Conservation (phyloP, 2,329 filamentous ascomycete species). For the Epichloe brachyelytri region DNA sequence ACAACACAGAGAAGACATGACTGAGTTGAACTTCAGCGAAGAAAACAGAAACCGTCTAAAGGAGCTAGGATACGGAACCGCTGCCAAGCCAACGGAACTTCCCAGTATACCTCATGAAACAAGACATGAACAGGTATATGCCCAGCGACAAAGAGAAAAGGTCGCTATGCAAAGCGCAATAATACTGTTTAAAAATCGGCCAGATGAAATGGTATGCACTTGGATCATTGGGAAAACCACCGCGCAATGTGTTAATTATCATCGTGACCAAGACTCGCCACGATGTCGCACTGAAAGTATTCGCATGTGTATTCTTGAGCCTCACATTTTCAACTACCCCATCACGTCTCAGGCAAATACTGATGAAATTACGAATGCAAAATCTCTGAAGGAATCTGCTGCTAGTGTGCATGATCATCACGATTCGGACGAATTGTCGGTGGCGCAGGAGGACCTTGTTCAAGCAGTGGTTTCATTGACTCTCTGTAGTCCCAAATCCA, state of each 20-base stretch:
- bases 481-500: neutral
- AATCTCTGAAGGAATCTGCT: neutral
- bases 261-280: slow-evolving; percentile 1
- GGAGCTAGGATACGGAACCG: neutral
- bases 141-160: neutral
- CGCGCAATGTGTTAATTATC: neutral
- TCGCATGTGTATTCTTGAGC: neutral
- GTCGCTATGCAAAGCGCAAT: neutral
- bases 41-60: neutral
- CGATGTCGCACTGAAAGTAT: slow-evolving; percentile 4
- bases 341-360: neutral
- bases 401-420: neutral
- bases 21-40: neutral
- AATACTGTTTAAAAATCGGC: neutral
- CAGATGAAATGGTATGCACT: neutral
- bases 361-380: neutral
- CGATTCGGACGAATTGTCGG: neutral
- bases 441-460: neutral
- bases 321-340: neutral
- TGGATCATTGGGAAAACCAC: neutral
- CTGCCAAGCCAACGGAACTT: neutral
- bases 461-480: neutral
- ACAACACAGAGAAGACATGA: neutral
- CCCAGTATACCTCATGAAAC: neutral
- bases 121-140: neutral